phyloP scores from a whole-genome alignment of 768 basidiomycete genomes.

The Hericium rajendrae region DNA sequence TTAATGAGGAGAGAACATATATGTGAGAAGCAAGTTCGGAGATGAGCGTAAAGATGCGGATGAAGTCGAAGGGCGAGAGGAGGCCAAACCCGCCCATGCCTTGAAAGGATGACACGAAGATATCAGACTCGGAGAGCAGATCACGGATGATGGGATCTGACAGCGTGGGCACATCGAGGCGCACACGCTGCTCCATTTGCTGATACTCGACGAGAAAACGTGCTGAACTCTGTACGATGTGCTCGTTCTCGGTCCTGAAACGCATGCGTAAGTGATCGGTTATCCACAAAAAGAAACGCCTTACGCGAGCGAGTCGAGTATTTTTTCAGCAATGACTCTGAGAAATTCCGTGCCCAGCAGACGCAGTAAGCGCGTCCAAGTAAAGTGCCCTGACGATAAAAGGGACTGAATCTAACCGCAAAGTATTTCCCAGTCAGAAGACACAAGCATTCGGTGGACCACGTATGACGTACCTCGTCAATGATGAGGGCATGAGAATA shows the following conservation, averaged over 20 bases:
- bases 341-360: constrained; percentile 54
- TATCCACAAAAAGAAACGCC: constrained; percentile 19
- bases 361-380: constrained; percentile 53
- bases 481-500: constrained; percentile 83
- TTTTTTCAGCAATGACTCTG: constrained; percentile 53
- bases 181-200: constrained; percentile 68
- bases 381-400: constrained; percentile 62
- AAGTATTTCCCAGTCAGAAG: neutral
- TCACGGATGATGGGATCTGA: constrained; percentile 65
- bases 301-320: constrained; percentile 67
- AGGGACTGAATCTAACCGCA: constrained; percentile 52
- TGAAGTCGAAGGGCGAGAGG: constrained; percentile 70
- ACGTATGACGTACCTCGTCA: constrained; percentile 52
- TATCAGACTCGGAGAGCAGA: constrained; percentile 77
- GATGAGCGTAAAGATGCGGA: constrained; percentile 60
- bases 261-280: constrained; percentile 3
- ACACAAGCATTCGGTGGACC: neutral
- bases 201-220: constrained; percentile 69
- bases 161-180: constrained; percentile 71
- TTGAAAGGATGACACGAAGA: constrained; percentile 74
- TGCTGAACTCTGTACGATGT: constrained; percentile 62
- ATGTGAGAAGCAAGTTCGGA: constrained; percentile 67
- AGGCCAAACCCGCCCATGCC: constrained; percentile 68
- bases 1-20: constrained; percentile 58
- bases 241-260: constrained; percentile 58